Conservation (phyloP, 495 filamentous ascomycete genomes). For the Penicillium waksmanii region DNA sequence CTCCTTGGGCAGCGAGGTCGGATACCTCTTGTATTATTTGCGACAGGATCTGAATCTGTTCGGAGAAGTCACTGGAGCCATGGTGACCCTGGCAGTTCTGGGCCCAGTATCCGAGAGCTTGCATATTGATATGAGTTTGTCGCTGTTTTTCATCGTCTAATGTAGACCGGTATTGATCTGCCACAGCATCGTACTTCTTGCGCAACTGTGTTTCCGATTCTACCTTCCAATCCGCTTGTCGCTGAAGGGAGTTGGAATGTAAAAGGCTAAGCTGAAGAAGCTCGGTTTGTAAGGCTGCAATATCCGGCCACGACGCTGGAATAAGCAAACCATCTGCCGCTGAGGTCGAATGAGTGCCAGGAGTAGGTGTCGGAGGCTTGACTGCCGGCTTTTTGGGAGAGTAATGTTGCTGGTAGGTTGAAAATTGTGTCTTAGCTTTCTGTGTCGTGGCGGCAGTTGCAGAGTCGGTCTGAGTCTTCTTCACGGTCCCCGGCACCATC, state of each 20-base stretch:
- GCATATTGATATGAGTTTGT: slow-evolving; percentile 46
- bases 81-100: slow-evolving; percentile 36
- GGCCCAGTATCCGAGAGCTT: slow-evolving; percentile 45
- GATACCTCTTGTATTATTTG: slow-evolving; percentile 47
- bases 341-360: slow-evolving; percentile 6
- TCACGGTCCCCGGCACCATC: slow-evolving; percentile 27
- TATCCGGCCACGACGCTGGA: slow-evolving; percentile 58
- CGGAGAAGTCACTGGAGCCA: slow-evolving; percentile 35
- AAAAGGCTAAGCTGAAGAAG: slow-evolving; percentile 73
- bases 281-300: slow-evolving; percentile 67
- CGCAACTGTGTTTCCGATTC: slow-evolving; percentile 39
- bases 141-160: slow-evolving; percentile 39
- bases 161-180: slow-evolving; percentile 36
- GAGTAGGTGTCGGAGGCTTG: slow-evolving; percentile 57
- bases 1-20: slow-evolving; percentile 29
- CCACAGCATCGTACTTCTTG: slow-evolving; percentile 45
- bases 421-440: slow-evolving; percentile 58
- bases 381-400: slow-evolving; percentile 63
- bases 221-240: slow-evolving; percentile 40
- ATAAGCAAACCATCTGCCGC: slow-evolving; percentile 26
- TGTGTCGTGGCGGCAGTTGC: slow-evolving; percentile 25
- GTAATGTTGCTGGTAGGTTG: slow-evolving; percentile 70
- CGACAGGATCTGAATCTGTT: slow-evolving; percentile 49
- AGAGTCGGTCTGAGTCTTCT: slow-evolving; percentile 18
- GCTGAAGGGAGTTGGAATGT: slow-evolving; percentile 50